A percentile compares a stretch with the other conserved stretches of the same genome.
Evolutionary conservation across 2,329 filamentous ascomycete species (phyloP).

Genomic region (Aspergillus awamori): DNA sequence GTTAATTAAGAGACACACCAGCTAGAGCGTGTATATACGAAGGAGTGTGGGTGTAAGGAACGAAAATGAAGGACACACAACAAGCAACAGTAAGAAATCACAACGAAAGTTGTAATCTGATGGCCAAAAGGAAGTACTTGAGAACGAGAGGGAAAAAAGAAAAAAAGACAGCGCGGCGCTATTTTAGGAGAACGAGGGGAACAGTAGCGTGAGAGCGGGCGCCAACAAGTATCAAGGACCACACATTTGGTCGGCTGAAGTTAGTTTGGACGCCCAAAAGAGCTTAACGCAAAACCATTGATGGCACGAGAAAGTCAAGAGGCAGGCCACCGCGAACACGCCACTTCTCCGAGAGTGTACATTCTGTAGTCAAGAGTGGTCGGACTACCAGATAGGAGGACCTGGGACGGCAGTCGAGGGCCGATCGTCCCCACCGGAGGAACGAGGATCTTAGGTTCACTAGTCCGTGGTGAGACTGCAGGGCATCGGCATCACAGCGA

Average conservation of each 20-base stretch:
- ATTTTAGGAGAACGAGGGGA: constrained; percentile 22
- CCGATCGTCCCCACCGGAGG: constrained; percentile 30
- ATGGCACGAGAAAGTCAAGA: constrained; percentile 6
- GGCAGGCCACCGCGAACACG: constrained; percentile 15
- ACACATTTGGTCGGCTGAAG: constrained; percentile 5
- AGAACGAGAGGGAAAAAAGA: constrained; percentile 7
- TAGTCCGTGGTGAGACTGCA: constrained; percentile 15
- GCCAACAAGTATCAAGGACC: constrained; percentile 8
- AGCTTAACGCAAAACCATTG: constrained; percentile 18
- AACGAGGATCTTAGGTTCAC: constrained; percentile 27
- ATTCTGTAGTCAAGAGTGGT: constrained; percentile 16
- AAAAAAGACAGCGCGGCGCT: constrained; percentile 17
- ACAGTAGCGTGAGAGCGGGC: constrained; percentile 14
- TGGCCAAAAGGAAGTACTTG: constrained; percentile 3
- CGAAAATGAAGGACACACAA: constrained; percentile 5
- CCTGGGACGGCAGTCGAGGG: constrained; percentile 27
- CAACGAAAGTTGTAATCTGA: neutral
- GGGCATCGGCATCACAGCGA: constrained; percentile 19
- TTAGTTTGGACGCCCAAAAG: constrained; percentile 9
- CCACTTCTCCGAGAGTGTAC: constrained; percentile 19
- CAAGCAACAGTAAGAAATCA: neutral
- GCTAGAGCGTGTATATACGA: constrained; percentile 8
- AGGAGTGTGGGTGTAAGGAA: constrained; percentile 3
- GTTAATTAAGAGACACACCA: constrained; percentile 5
- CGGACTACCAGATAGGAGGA: constrained; percentile 12